Conservation (phyloP, 2,329 filamentous ascomycete species). For the Sphaceloma murrayae region DNA sequence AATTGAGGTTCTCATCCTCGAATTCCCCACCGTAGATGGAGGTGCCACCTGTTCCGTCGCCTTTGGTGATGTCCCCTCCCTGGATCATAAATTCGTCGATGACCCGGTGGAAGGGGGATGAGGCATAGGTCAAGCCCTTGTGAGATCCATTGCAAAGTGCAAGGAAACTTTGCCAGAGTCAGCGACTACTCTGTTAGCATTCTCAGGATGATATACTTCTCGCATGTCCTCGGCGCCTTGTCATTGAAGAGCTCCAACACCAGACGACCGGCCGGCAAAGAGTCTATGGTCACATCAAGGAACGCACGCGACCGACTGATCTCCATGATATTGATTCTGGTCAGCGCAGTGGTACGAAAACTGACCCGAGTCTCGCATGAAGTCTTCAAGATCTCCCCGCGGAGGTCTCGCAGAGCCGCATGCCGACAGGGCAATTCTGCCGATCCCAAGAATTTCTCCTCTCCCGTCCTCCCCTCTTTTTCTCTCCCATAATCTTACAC, state of each 20-base stretch:
- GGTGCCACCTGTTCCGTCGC: conserved; percentile 33
- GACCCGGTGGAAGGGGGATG: conserved; percentile 33
- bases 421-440: neutral
- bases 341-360: too few species aligned
- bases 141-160: conserved; percentile 35
- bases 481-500: neutral
- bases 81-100: conserved; percentile 39
- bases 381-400: too few species aligned
- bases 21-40: conserved; percentile 35
- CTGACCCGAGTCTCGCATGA: too few species aligned
- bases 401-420: neutral
- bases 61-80: conserved; percentile 35
- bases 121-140: conserved; percentile 31
- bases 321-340: too few species aligned
- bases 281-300: conserved; percentile 34
- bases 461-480: neutral
- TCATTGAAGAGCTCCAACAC: conserved; percentile 39
- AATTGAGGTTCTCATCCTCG: conserved; percentile 35
- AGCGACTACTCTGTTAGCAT: neutral
- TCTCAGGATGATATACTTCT: conserved; percentile 34
- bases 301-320: conserved; percentile 32
- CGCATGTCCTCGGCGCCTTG: conserved; percentile 37
- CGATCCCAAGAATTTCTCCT: neutral
- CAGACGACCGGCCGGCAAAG: conserved; percentile 34
- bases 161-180: conserved; percentile 32